Conservation (phyloP, 1,139 yeast species). For the Debaryomyces udenii region DNA sequence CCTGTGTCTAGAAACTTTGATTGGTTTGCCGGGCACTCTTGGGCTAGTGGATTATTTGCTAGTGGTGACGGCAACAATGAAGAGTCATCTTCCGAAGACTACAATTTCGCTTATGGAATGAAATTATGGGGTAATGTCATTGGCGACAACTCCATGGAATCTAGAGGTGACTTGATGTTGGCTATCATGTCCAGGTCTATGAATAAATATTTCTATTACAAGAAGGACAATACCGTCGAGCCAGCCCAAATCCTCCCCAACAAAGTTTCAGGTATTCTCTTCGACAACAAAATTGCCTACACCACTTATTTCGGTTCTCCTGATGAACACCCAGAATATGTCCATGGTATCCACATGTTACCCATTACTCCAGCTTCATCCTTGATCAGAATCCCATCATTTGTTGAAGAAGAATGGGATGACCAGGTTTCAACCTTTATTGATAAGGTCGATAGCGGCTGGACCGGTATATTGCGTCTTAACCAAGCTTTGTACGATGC, state of each 20-base stretch:
- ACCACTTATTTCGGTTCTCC: slow-evolving; percentile 59
- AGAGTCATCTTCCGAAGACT: slow-evolving; percentile 81
- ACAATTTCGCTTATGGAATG: slow-evolving; percentile 80
- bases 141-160: slow-evolving; percentile 74
- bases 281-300: slow-evolving; percentile 88
- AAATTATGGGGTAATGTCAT: slow-evolving; percentile 76
- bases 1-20: slow-evolving; percentile 80
- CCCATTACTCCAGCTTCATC: slow-evolving; percentile 85
- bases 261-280: slow-evolving; percentile 75
- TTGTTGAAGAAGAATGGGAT: slow-evolving; percentile 82
- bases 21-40: slow-evolving; percentile 82
- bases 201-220: slow-evolving; percentile 62
- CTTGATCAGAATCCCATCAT: slow-evolving; percentile 66
- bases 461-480: slow-evolving; percentile 83
- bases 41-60: slow-evolving; percentile 77
- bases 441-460: slow-evolving; percentile 66
- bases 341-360: slow-evolving; percentile 94
- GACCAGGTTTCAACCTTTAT: slow-evolving; percentile 53
- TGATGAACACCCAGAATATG: slow-evolving; percentile 67
- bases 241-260: slow-evolving; percentile 61
- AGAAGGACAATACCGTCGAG: slow-evolving; percentile 58
- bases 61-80: slow-evolving; percentile 79
- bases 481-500: slow-evolving; percentile 83
- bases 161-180: slow-evolving; percentile 77
- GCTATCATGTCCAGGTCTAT: slow-evolving; percentile 64